A percentile compares a stretch with the other conserved stretches of the same genome.
Evolutionary conservation across 768 basidiomycete genomes (phyloP).

Genomic region (Omphalotus guepiniiformis): DNA sequence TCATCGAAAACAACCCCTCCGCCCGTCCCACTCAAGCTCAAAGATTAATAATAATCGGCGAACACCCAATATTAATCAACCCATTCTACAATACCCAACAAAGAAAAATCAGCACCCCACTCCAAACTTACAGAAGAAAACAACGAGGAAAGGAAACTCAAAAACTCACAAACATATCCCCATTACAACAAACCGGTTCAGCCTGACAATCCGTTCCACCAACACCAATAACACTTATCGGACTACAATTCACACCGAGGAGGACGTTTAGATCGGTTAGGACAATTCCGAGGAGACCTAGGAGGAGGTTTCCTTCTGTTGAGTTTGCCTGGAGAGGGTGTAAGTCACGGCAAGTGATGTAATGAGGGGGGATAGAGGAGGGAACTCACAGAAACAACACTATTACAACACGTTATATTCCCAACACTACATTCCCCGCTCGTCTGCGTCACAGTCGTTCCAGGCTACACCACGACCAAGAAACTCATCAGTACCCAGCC

Average conservation of each 20-base stretch:
- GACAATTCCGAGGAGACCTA: slow-evolving; percentile 5
- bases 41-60: slow-evolving; percentile 1
- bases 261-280: neutral
- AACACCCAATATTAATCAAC: slow-evolving; percentile 13
- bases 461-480: no score
- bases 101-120: neutral
- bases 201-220: slow-evolving; percentile 6
- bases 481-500: no score
- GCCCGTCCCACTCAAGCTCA: no score
- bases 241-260: slow-evolving; percentile 5
- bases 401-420: no score
- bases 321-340: no score
- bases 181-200: slow-evolving; percentile 10
- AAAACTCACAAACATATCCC: slow-evolving; percentile 6
- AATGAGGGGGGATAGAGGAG: no score
- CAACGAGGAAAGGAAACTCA: neutral
- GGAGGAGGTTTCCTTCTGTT: no score
- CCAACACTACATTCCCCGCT: no score
- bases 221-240: slow-evolving; percentile 8
- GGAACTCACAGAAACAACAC: no score
- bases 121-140: neutral
- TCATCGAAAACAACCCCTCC: no score
- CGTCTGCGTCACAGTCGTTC: no score
- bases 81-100: slow-evolving; percentile 3
- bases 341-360: no score